These are phyloP conservation scores for Rhinocladiella similis DNA, from an alignment of 2,329 filamentous ascomycete genomes.

Conservation along the genomic window DNA sequence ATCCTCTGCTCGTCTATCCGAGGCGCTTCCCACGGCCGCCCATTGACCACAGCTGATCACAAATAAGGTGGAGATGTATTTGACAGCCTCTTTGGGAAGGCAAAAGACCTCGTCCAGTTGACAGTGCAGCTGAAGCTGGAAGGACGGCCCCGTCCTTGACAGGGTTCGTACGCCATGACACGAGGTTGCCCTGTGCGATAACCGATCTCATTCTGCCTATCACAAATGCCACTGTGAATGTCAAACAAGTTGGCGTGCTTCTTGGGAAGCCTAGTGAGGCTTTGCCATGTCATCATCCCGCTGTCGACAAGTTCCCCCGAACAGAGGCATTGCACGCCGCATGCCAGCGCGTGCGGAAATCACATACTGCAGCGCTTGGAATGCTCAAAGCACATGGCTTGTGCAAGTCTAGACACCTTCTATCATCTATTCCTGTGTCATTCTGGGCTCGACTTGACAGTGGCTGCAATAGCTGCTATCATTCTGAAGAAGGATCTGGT, in stretches of 20 bases:
- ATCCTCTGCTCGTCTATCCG: constrained; percentile 2
- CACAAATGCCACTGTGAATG: constrained; percentile 2
- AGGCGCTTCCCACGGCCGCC: constrained; percentile 6
- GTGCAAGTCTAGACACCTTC: constrained; percentile 6
- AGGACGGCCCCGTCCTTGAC: constrained; percentile 5
- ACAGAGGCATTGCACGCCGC: neutral
- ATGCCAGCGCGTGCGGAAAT: constrained; percentile 26
- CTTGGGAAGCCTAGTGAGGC: neutral
- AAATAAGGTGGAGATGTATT: constrained; percentile 3
- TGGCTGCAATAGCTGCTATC: neutral
- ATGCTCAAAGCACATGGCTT: constrained; percentile 17
- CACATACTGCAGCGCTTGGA: constrained; percentile 13
- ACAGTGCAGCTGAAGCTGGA: constrained; percentile 3
- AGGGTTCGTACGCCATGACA: constrained; percentile 18
- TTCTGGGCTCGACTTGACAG: constrained; percentile 1
- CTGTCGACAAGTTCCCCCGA: neutral
- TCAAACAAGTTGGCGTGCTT: constrained; percentile 1
- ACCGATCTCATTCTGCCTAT: constrained; percentile 20
- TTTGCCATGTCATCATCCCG: constrained; percentile 14
- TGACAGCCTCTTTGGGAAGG: constrained; percentile 8
- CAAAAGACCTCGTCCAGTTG: constrained; percentile 12
- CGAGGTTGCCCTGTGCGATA: constrained; percentile 28
- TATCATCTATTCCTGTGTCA: constrained; percentile 1
- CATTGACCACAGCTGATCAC: neutral
- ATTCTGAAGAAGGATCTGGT: constrained; percentile 3